Base-by-base conservation (phyloP, 768 basidiomycete genomes). In the Psilocybe cubensis region DNA sequence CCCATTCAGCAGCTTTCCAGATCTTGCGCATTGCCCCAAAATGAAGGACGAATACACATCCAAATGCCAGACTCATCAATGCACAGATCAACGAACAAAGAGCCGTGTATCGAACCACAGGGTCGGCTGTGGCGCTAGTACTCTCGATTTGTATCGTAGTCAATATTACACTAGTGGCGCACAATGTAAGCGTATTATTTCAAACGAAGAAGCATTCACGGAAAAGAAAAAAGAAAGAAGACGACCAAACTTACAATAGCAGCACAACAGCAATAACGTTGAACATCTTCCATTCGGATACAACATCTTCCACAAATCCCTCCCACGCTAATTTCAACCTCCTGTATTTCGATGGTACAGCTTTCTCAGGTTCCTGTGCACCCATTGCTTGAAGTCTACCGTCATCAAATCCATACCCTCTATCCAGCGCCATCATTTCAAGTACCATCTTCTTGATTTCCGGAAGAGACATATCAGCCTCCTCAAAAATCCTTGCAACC, bases 11-110 rank as follows among this genome's bases (percentile, higher is more conserved):
- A 6, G 84, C 86, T 58, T 80, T 83, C 64, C 82, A 74, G 75
- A 86, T 83, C 57, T 76, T 82, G 18, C 79, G 75, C 86, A 88
- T 88, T 0, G 76, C 80, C 5, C 80, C 82, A 56, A 88, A 87
- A n/a, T 84, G 77, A 24, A 87, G 70, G 20, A 84, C 86, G 63
- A 81, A 86, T 28, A 84, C 72, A 61, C 85, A 84, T 0, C 86
- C 86, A 61, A 77, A 88, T 1, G 79, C 74, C n/a, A 87, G 68
- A 60, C 84, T 86, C 76, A 87, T 79, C 45, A 87, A 62, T 2
- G 84, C 82, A 29, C 80, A 86, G 1, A 80, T 70, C 33, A 87
- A 70, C 5, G 84, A 84, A 27, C 81, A 70, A 12, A 87, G 73
- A 0, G 84, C 82, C 0, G 80, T 70, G 14, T 82, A 84, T 55